Evolutionary conservation across 2,329 filamentous ascomycete genomes (phyloP), one percentile per base, ranked within the genome.

Genomic region (Fusarium newnesense): DNA sequence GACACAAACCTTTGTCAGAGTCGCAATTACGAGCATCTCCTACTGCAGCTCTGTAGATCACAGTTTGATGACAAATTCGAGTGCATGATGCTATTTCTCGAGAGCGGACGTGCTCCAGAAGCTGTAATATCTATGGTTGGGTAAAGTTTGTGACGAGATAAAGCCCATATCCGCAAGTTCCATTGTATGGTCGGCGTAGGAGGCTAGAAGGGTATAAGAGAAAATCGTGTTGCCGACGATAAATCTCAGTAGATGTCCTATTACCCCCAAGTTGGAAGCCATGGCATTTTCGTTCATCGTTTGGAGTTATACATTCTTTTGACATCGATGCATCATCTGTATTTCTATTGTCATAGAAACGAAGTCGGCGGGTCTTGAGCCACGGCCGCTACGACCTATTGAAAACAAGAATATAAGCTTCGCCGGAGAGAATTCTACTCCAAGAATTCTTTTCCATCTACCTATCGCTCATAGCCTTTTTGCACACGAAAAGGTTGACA

Each of bases 131-230:
- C 13, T 49, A 13, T 30, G 13, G 13, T 21, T 30, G 19, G 46
- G 21, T n/a, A 0, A 3, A n/a, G 3, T 4, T 16, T 11, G 18
- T 7, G 18, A 19, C 8, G 7, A 49, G 9, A 12, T 4, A 12
- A 30, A 30, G 9, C 21, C 13, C 46, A 18, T 30, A 12, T 49
- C 9, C 4, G 3, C 13, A 30, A 49, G 4, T n/a, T 30, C 2
- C 3, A 15, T 6, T 5, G n/a, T 4, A 9, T 47, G 13, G 44
- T 9, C 4, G 4, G 19, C 6, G 5, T 47, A 11, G 4, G 9
- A 16, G 4, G 5, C 6, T 28, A 4, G 12, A 5, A 28, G 10
- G 8, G 4, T 9, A 46, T 28, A 19, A 7, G 18, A 13, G 11
- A 6, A 13, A 26, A 13, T 12, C 11, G 11, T 19, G 8, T 19